A percentile compares a stretch with the other conserved stretches of the same genome.
Evolutionary conservation across 2,329 filamentous ascomycete species (phyloP).

Genomic region (Exophiala aquamarina): DNA sequence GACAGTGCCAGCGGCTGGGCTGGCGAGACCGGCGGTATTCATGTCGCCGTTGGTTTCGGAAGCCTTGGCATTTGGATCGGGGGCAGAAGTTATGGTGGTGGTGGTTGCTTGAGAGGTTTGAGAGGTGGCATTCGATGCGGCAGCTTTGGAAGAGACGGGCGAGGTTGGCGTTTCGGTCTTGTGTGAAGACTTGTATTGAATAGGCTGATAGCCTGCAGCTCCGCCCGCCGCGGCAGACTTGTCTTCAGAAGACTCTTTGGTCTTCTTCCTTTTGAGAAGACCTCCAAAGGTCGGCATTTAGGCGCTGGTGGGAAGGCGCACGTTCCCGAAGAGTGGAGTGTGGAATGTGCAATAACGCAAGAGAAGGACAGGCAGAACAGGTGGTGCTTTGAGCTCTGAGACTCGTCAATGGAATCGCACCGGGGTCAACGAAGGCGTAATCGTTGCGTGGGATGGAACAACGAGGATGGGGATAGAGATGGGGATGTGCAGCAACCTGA

Average conservation of each 20-base stretch:
- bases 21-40: slow-evolving; percentile 24
- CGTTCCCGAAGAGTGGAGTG: slow-evolving; percentile 21
- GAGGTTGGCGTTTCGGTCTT: slow-evolving; percentile 61
- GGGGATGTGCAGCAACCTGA: not conserved
- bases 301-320: slow-evolving; percentile 22
- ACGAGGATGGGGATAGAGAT: slow-evolving; percentile 13
- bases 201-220: slow-evolving; percentile 20
- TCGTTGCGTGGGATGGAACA: slow-evolving; percentile 1
- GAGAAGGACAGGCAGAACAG: slow-evolving; percentile 1
- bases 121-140: slow-evolving; percentile 29
- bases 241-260: slow-evolving; percentile 72
- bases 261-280: slow-evolving; percentile 98
- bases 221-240: slow-evolving; percentile 28
- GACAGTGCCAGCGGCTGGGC: slow-evolving; percentile 25
- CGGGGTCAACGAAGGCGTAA: slow-evolving; percentile 10
- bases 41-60: slow-evolving; percentile 30
- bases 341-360: slow-evolving; percentile 18
- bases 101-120: slow-evolving; percentile 12
- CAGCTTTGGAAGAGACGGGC: slow-evolving; percentile 39
- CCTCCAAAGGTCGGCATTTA: slow-evolving; percentile 85
- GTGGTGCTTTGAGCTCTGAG: slow-evolving; percentile 8
- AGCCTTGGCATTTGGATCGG: slow-evolving; percentile 27
- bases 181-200: slow-evolving; percentile 48
- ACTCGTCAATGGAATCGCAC: slow-evolving; percentile 14
- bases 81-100: slow-evolving; percentile 24